Evolutionary conservation across 352 stramenopile species (phyloP), one percentile per base, ranked within the genome.

Genomic region (Phytopythium kandeliae): DNA sequence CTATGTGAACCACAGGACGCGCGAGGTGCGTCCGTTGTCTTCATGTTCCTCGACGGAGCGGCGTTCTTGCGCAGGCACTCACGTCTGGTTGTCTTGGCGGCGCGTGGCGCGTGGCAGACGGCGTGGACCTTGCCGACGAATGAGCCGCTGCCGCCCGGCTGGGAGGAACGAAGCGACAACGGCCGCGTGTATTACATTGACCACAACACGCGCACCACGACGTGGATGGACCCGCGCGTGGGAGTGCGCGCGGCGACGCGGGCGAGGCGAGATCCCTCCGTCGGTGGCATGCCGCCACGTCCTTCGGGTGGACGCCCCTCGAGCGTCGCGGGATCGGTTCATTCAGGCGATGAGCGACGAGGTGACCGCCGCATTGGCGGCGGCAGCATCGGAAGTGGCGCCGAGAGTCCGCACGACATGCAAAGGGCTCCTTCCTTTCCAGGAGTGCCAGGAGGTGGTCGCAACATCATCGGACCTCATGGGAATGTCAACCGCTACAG

Each of bases 121-220:
- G 90, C 80, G 43, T 94, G 83, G 83, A 58, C 73, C n/a, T 49
- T 91, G 50, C 83, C 83, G 13, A 87, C 78, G 24, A 63, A 62
- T 37, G 74, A 87, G 0, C 74, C 80, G 25, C 65, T 93, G 37
- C 83, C 83, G 13, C 53, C 72, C 0, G 83, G 83, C 31, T 93
- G 83, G 83, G 74, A 93, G 60, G 80, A 91, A 62, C 68, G 92
- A 34, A 82, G 78, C 33, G 83, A 92, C 50, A 54, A 65, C 2
- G 83, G 83, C 3, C 72, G 80, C 41, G 67, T 92, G 15, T 93
- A 92, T 63, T 93, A 89, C 64, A 80, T 92, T 5, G 71, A 93
- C 63, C 83, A 93, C 61, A 89, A 71, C 44, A 84, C 76, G 21
- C 69, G 76, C 37, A 76, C 55, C 16, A 94, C 80, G 5, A 85